phyloP scores from a whole-genome alignment of 192 early-diverging fungal genomes.

The Obelidium mucronatum region DNA sequence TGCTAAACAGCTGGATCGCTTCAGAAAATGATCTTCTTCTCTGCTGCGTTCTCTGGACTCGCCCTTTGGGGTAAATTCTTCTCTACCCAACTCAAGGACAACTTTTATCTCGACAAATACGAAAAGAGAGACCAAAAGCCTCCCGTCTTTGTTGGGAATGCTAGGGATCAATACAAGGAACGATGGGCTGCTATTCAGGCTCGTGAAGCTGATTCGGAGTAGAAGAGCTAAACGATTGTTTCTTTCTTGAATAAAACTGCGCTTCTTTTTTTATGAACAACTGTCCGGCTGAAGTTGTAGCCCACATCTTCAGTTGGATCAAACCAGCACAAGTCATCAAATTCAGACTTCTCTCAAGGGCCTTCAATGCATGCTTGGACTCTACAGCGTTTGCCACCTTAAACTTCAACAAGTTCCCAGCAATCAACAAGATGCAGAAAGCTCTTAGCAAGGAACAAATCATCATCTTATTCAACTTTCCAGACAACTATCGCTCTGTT shows the following conservation, averaged over 20 bases:
- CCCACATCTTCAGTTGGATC: neutral
- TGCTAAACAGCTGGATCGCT: slow-evolving; percentile 22
- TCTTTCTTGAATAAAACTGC: too few relatives aligned
- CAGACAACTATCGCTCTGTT: too few relatives aligned
- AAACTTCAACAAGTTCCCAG: too few relatives aligned
- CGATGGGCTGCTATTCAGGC: slow-evolving; percentile 32
- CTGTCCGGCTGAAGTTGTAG: too few relatives aligned
- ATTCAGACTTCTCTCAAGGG: too few relatives aligned
- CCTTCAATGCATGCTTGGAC: neutral
- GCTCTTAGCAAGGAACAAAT: too few relatives aligned
- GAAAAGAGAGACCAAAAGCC: slow-evolving; percentile 6
- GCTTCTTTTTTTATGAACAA: too few relatives aligned
- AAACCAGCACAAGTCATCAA: too few relatives aligned
- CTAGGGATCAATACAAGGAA: slow-evolving; percentile 30
- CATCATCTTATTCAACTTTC: too few relatives aligned
- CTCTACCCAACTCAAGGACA: slow-evolving; percentile 11
- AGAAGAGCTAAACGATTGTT: neutral
- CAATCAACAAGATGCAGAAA: too few relatives aligned
- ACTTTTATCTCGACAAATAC: neutral
- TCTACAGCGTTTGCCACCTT: neutral
- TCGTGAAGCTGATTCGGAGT: slow-evolving; percentile 21
- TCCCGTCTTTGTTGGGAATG: slow-evolving; percentile 14
- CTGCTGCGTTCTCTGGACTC: neutral
- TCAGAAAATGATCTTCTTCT: slow-evolving; percentile 28
- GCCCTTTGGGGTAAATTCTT: slow-evolving; percentile 31